These are phyloP conservation scores for Pseudopithomyces chartarum DNA, from an alignment of 2,329 filamentous ascomycete genomes.

Conservation along the genomic window DNA sequence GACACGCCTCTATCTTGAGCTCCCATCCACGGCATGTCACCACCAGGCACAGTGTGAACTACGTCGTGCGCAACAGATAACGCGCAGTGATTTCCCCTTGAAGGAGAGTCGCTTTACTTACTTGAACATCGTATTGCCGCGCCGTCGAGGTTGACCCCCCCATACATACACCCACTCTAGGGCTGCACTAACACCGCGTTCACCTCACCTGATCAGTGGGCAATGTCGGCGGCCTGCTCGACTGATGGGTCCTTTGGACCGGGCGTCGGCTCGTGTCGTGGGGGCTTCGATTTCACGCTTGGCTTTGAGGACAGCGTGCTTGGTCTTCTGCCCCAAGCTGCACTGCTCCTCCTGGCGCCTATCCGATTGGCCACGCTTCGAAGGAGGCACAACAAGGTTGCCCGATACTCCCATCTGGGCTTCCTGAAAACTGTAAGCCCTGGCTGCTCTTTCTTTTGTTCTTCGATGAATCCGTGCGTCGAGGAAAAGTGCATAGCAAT, in stretches of 20 bases:
- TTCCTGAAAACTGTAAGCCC: conserved; percentile 21
- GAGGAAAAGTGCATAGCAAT: not conserved
- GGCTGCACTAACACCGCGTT: not conserved
- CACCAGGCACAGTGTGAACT: no score
- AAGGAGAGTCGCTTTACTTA: no score
- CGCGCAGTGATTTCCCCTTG: not conserved
- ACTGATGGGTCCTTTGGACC: conserved; percentile 30
- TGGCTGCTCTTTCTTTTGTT: not conserved
- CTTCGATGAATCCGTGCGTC: no score
- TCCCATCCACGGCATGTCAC: no score
- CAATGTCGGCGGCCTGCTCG: conserved; percentile 20
- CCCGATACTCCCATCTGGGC: conserved; percentile 22
- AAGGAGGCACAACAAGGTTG: conserved; percentile 20
- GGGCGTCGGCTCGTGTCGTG: conserved; percentile 24
- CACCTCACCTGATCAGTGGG: conserved; percentile 8
- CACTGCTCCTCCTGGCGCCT: conserved; percentile 30
- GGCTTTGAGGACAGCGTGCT: conserved; percentile 35
- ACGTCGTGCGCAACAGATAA: not conserved
- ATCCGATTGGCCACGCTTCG: conserved; percentile 31
- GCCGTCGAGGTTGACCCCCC: not conserved
- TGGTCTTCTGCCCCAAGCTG: conserved; percentile 27
- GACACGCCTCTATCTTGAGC: not conserved
- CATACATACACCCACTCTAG: not conserved
- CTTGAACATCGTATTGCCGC: conserved; percentile 10
- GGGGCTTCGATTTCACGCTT: conserved; percentile 35